Conservation (phyloP, 148 eudicot species). For the Agrostemma githago region DNA sequence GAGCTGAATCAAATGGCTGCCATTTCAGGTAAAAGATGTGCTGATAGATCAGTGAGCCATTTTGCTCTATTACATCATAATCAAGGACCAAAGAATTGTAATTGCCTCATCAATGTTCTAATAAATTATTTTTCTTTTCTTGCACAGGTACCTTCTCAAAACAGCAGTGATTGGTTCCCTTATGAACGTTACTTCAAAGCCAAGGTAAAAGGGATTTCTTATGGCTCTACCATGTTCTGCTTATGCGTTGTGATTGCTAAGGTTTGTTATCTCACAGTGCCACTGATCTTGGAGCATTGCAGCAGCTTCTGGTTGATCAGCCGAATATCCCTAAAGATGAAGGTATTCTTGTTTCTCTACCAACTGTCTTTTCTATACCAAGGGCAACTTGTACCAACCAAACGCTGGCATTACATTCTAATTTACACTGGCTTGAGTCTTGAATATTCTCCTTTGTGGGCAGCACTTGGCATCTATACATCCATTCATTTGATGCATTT, state of each 20-base stretch:
- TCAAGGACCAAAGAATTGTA: background rate
- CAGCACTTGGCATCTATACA: background rate
- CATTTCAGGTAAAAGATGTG: too few relatives aligned
- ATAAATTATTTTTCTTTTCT: conserved; percentile 2
- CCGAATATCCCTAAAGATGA: conserved; percentile 76
- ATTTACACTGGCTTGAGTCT: background rate
- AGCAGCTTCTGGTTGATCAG: conserved; percentile 77
- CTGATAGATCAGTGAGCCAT: too few relatives aligned
- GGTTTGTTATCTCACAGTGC: conserved; percentile 31
- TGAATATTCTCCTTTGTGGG: background rate
- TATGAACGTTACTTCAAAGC: conserved; percentile 40
- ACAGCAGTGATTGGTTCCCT: conserved; percentile 56
- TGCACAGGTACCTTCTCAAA: conserved; percentile 62
- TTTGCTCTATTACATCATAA: too few relatives aligned
- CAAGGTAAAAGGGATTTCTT: conserved; percentile 30
- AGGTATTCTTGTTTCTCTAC: conserved; percentile 34
- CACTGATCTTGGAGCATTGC: conserved; percentile 59
- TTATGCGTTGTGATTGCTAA: conserved; percentile 7
- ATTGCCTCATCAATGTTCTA: background rate
- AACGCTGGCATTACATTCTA: background rate
- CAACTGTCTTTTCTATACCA: background rate
- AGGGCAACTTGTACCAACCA: background rate
- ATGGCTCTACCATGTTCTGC: background rate
- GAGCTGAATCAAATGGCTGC: too few relatives aligned
- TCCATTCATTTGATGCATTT: background rate